Evolutionary conservation across 768 basidiomycete species (phyloP).

Genomic region (Calvatia gigantea): DNA sequence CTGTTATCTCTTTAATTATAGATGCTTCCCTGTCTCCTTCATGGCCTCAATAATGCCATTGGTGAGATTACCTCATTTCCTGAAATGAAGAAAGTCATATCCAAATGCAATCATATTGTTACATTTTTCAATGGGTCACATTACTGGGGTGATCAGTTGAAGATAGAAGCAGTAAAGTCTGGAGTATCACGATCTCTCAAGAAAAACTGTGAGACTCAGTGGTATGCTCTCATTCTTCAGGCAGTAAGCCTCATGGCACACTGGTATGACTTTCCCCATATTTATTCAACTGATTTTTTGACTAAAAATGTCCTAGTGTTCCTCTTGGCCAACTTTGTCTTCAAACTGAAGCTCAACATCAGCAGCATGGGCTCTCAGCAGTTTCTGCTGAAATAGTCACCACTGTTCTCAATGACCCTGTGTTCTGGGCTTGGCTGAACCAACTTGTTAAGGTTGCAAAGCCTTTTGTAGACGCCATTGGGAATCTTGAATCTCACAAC

Average conservation of each 20-base stretch:
- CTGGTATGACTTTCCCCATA: neutral
- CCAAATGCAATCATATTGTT: conserved; percentile 20
- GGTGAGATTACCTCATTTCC: conserved; percentile 24
- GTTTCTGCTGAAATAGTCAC: conserved; percentile 20
- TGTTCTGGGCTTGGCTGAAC: conserved; percentile 20
- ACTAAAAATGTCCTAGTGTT: neutral
- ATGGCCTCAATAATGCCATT: conserved; percentile 26
- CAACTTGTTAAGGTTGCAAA: conserved; percentile 27
- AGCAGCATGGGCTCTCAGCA: conserved; percentile 16
- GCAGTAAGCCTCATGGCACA: conserved; percentile 19
- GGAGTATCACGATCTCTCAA: conserved; percentile 19
- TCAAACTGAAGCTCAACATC: conserved; percentile 10
- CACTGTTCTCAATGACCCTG: conserved; percentile 17
- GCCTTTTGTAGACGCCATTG: conserved; percentile 31
- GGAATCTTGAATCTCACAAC: conserved; percentile 27
- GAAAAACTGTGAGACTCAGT: conserved; percentile 22
- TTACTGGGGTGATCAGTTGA: conserved; percentile 32
- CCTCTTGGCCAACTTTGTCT: conserved; percentile 8
- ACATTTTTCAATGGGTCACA: conserved; percentile 29
- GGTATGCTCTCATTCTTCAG: conserved; percentile 22
- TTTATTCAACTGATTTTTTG: neutral
- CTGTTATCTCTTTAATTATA: no score
- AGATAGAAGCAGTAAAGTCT: conserved; percentile 11
- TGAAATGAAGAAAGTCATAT: conserved; percentile 18
- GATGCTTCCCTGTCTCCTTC: conserved; percentile 27